Conservation (phyloP, 805 yeast species). For the Metschnikowia lunata region DNA sequence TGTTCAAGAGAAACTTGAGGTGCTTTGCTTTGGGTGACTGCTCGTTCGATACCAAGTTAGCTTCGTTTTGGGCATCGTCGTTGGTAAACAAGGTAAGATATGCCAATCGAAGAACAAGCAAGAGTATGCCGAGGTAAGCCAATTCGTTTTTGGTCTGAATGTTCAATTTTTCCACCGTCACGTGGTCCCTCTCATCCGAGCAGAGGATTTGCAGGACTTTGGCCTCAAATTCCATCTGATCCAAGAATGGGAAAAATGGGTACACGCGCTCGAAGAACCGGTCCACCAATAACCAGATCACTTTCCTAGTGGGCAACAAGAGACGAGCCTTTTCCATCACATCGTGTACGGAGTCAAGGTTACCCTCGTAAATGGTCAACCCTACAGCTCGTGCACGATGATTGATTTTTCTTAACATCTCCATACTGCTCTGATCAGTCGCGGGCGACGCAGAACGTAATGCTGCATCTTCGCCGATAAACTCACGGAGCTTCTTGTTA, state of each 20-base stretch:
- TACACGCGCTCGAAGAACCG: constrained; percentile 45
- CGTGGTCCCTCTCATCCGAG: constrained; percentile 11
- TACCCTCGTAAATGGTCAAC: constrained; percentile 19
- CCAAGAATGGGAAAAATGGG: constrained; percentile 57
- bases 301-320: constrained; percentile 22
- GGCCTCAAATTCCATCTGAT: constrained; percentile 22
- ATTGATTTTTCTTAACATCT: constrained; percentile 8
- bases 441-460: constrained; percentile 5
- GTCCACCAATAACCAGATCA: constrained; percentile 24
- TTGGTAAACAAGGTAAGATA: constrained; percentile 39
- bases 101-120: constrained; percentile 30
- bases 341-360: constrained; percentile 16
- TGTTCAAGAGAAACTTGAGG: constrained; percentile 16
- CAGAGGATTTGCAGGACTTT: constrained; percentile 20
- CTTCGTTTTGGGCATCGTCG: constrained; percentile 25
- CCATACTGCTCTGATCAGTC: constrained; percentile 5
- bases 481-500: constrained; percentile 7
- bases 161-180: constrained; percentile 18
- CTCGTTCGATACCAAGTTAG: constrained; percentile 10
- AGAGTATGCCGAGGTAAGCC: constrained; percentile 30
- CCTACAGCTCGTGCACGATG: constrained; percentile 18
- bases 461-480: constrained; percentile 9
- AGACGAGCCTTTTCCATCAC: constrained; percentile 17
- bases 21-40: constrained; percentile 10
- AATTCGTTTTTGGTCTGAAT: constrained; percentile 31